phyloP scores from a whole-genome alignment of 352 stramenopile genomes.

The Globisporangium cystogenes region DNA sequence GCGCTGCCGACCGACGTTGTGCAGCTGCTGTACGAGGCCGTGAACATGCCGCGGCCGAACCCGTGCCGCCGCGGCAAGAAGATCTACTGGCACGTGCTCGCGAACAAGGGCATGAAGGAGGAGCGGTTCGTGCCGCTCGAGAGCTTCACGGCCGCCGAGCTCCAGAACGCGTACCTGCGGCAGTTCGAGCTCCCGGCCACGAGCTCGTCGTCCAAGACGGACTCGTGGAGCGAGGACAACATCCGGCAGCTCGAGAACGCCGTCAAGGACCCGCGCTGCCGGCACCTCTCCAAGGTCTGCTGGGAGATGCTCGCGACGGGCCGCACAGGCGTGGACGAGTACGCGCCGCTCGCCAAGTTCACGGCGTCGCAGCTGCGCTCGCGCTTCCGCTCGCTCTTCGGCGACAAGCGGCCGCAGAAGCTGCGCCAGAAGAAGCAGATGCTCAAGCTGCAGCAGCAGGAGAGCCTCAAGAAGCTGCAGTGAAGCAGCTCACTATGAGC shows the following conservation, averaged over 20 bases:
- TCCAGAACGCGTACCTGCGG: slow-evolving; percentile 62
- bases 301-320: slow-evolving; percentile 74
- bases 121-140: slow-evolving; percentile 45
- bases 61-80: slow-evolving; percentile 67
- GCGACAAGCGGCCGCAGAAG: slow-evolving; percentile 72
- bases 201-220: slow-evolving; percentile 33
- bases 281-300: slow-evolving; percentile 68
- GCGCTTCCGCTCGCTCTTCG: slow-evolving; percentile 71
- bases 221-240: slow-evolving; percentile 65
- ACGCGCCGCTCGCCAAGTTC: slow-evolving; percentile 65
- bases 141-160: slow-evolving; percentile 59
- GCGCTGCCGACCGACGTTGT: slow-evolving; percentile 40
- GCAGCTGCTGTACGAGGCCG: slow-evolving; percentile 62
- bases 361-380: slow-evolving; percentile 70
- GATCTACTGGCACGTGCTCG: slow-evolving; percentile 68
- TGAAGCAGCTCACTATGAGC: neutral
- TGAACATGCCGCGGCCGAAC: slow-evolving; percentile 69
- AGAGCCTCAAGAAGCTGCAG: slow-evolving; percentile 14
- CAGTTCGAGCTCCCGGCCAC: slow-evolving; percentile 56
- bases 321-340: slow-evolving; percentile 67
- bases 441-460: slow-evolving; percentile 48
- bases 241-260: slow-evolving; percentile 63
- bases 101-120: slow-evolving; percentile 65
- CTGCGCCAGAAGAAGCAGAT: slow-evolving; percentile 61
- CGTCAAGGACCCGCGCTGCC: slow-evolving; percentile 65